These are phyloP conservation scores for Spathaspora passalidarum DNA, from an alignment of 805 yeast species.

Conservation along the genomic window DNA sequence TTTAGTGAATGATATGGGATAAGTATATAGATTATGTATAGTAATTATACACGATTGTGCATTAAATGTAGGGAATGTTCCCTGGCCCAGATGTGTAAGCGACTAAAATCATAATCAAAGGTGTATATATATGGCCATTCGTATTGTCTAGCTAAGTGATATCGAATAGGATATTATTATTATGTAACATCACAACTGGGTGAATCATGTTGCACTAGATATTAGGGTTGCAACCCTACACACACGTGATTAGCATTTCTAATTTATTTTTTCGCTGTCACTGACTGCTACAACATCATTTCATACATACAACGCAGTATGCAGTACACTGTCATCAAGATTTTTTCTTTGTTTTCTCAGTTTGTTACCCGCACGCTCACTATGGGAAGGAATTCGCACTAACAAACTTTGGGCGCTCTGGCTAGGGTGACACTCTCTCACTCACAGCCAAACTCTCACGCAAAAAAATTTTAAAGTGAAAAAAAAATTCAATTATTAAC, in stretches of 20 bases:
- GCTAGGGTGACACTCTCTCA: not conserved
- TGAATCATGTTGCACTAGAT: too few relatives aligned
- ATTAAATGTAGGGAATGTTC: too few relatives aligned
- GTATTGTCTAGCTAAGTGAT: too few relatives aligned
- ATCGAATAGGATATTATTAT: too few relatives aligned
- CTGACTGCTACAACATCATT: not conserved
- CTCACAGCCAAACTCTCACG: not conserved
- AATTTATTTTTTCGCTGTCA: not conserved
- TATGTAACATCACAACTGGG: too few relatives aligned
- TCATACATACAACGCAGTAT: not conserved
- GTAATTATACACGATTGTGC: too few relatives aligned
- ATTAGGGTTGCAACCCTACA: constrained; percentile 1
- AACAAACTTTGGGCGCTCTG: not conserved
- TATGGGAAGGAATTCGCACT: not conserved
- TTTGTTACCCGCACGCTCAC: not conserved
- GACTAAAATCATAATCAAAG: too few relatives aligned
- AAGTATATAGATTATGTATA: not conserved
- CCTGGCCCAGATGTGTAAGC: too few relatives aligned
- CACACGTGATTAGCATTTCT: not conserved
- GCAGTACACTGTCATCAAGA: not conserved
- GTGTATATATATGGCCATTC: too few relatives aligned
- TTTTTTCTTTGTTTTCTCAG: not conserved
- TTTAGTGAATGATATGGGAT: not conserved
- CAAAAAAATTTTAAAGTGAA: constrained; percentile 1
- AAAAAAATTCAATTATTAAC: not conserved